Conservation (phyloP, 2,329 filamentous ascomycete genomes). For the Apiospora pterosperma region DNA sequence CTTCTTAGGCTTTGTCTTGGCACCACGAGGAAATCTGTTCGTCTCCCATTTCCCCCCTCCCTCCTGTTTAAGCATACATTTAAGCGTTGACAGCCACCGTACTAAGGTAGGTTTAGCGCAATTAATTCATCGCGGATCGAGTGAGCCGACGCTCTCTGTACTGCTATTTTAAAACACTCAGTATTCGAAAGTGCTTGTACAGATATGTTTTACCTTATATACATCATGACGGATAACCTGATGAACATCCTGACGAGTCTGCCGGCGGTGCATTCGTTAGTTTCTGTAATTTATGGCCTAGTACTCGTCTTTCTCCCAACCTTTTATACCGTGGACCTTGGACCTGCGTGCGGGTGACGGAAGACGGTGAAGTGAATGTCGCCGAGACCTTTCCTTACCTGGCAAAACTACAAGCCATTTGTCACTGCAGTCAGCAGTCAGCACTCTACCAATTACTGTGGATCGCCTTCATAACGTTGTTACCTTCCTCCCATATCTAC, state of each 20-base stretch:
- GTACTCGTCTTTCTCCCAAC: no score
- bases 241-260: no score
- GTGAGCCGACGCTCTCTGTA: no score
- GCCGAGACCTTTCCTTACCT: neutral
- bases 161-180: no score
- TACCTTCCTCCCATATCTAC: neutral
- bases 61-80: slow-evolving; percentile 7
- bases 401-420: neutral
- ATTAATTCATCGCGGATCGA: slow-evolving; percentile 2
- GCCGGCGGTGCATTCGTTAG: no score
- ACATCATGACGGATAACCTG: no score
- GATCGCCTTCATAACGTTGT: neutral
- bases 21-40: slow-evolving; percentile 4
- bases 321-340: neutral
- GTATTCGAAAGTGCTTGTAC: no score
- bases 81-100: slow-evolving; percentile 6
- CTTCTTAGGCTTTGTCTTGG: neutral
- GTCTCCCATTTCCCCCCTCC: neutral
- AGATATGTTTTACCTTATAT: no score
- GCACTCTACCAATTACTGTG: neutral
- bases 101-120: neutral
- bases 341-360: neutral
- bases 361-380: neutral
- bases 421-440: slow-evolving; percentile 5
- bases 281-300: no score